phyloP scores from a whole-genome alignment of 2,329 filamentous ascomycete genomes.

The Blastomyces emzantsi region DNA sequence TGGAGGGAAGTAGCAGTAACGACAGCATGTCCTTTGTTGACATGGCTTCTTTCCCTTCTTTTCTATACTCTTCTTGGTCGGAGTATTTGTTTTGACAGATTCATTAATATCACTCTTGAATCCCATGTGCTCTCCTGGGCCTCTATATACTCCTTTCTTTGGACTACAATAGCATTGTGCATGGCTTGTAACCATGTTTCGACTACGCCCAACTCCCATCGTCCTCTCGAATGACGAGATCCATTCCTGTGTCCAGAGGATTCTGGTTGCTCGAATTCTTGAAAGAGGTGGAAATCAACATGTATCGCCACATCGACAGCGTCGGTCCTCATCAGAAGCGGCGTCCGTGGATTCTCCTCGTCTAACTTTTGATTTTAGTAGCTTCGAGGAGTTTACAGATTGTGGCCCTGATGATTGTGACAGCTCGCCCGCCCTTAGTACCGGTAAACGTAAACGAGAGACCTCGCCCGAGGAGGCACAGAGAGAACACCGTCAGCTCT shows the following conservation, averaged over 20 bases:
- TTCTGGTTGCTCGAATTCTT: conserved; percentile 6
- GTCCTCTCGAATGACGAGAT: conserved; percentile 16
- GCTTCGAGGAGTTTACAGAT: conserved; percentile 1
- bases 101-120: neutral
- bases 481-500: neutral
- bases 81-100: neutral
- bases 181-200: conserved; percentile 15
- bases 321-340: conserved; percentile 8
- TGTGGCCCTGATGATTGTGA: neutral
- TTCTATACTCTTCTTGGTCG: neutral
- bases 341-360: neutral
- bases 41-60: neutral
- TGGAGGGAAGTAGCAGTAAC: neutral
- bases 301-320: conserved; percentile 1
- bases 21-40: neutral
- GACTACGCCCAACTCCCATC: conserved; percentile 17
- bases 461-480: neutral
- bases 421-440: neutral
- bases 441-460: neutral
- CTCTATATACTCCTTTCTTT: neutral
- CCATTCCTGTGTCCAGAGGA: conserved; percentile 7
- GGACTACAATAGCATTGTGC: neutral
- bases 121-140: too few species aligned
- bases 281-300: neutral
- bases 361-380: neutral